These are phyloP conservation scores for Diaporthe caulivora DNA, from an alignment of 2,329 filamentous ascomycete genomes.

Conservation along the genomic window DNA sequence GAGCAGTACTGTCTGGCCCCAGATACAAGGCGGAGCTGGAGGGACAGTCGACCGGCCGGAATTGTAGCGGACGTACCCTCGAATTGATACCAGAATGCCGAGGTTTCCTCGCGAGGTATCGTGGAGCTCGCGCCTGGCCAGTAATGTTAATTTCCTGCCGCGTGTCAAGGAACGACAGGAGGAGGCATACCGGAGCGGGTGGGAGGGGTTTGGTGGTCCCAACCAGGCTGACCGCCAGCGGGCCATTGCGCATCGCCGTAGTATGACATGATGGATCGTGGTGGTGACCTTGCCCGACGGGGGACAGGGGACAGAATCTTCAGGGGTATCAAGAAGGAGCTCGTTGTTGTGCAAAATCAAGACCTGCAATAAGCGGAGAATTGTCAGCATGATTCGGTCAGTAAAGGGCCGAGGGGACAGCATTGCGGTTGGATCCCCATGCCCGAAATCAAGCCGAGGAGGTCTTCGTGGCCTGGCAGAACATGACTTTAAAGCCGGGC, in stretches of 20 bases:
- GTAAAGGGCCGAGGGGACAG: not conserved
- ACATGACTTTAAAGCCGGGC: not conserved
- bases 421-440: not conserved
- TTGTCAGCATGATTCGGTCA: conserved; percentile 34
- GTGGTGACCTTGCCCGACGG: not conserved
- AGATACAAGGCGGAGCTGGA: not conserved
- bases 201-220: conserved; percentile 47
- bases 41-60: not conserved
- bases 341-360: conserved; percentile 28
- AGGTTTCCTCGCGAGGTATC: conserved; percentile 50
- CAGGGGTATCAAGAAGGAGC: conserved; percentile 24
- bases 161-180: not conserved
- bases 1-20: not conserved
- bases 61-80: conserved; percentile 51
- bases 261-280: conserved; percentile 44
- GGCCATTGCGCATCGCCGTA: conserved; percentile 48
- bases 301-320: conserved; percentile 20
- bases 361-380: conserved; percentile 24
- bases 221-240: conserved; percentile 43
- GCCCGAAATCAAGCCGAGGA: not conserved
- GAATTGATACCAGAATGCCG: conserved; percentile 51
- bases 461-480: not conserved
- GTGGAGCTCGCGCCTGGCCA: conserved; percentile 50
- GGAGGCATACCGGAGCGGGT: conserved; percentile 45
- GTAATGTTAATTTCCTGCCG: conserved; percentile 25